Conservation (phyloP, 208 protist genomes). For the Tritrichomonas musculus region DNA sequence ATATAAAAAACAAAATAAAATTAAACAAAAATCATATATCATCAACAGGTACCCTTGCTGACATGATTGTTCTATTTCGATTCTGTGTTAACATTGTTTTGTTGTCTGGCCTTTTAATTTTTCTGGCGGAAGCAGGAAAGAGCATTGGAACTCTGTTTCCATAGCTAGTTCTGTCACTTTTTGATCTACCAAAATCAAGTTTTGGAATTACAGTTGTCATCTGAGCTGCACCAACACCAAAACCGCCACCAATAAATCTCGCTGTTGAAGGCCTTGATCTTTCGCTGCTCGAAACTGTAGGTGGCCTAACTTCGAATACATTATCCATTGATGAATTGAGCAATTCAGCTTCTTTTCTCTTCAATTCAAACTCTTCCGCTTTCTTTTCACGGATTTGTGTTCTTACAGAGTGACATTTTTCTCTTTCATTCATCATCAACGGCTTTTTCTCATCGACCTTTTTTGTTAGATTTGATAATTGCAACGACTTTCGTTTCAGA, state of each 20-base stretch:
- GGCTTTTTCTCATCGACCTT: too few species aligned
- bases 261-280: not conserved
- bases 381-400: not conserved
- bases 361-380: not conserved
- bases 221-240: not conserved
- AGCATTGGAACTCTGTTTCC: not conserved
- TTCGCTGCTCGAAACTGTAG: not conserved
- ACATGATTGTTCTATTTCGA: not conserved
- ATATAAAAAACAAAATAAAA: not conserved
- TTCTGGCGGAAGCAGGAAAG: not conserved
- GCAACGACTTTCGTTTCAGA: too few species aligned
- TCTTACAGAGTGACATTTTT: not conserved
- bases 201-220: not conserved
- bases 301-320: not conserved
- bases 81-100: not conserved
- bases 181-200: not conserved
- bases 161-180: not conserved
- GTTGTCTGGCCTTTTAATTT: not conserved
- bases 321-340: not conserved
- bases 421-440: not conserved
- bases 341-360: not conserved
- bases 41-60: not conserved
- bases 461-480: too few species aligned
- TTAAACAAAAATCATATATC: not conserved
- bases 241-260: slow-evolving; percentile 1